A percentile compares a stretch with the other conserved stretches of the same genome.
phyloP scores from a whole-genome alignment of 306 rosid genomes.

The Rubus parviflorus region DNA sequence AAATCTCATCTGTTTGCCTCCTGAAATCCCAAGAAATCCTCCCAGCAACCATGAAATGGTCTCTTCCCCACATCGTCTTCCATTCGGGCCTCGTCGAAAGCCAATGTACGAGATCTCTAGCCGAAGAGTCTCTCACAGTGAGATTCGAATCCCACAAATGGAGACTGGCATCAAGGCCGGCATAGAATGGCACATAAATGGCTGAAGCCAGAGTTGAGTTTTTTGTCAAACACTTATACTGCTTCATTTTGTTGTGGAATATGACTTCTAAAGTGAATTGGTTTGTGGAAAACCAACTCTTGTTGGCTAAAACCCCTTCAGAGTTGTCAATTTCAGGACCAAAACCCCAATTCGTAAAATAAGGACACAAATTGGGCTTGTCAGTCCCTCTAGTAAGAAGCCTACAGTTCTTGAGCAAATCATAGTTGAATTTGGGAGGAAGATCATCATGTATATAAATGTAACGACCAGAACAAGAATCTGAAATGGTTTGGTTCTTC shows the following conservation, averaged over 20 bases:
- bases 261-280: conserved; percentile 80
- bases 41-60: conserved; percentile 79
- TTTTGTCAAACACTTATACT: conserved; percentile 63
- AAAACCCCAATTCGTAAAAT: conserved; percentile 56
- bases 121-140: conserved; percentile 59
- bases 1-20: conserved; percentile 48
- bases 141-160: conserved; percentile 61
- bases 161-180: conserved; percentile 83
- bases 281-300: conserved; percentile 71
- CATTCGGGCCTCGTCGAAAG: conserved; percentile 53
- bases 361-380: conserved; percentile 68
- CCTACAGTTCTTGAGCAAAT: conserved; percentile 49
- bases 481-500: conserved; percentile 23
- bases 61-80: conserved; percentile 79
- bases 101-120: conserved; percentile 50
- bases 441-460: conserved; percentile 56
- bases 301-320: conserved; percentile 39
- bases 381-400: conserved; percentile 71
- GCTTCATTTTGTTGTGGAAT: conserved; percentile 71
- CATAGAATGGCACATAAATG: conserved; percentile 77
- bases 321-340: conserved; percentile 48
- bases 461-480: conserved; percentile 61
- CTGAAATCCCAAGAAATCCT: conserved; percentile 96
- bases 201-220: conserved; percentile 68
- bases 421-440: conserved; percentile 63